Evolutionary conservation across 108 stramenopile species (phyloP), one percentile per base, ranked within the genome.

Genomic region (Seminavis robusta): DNA sequence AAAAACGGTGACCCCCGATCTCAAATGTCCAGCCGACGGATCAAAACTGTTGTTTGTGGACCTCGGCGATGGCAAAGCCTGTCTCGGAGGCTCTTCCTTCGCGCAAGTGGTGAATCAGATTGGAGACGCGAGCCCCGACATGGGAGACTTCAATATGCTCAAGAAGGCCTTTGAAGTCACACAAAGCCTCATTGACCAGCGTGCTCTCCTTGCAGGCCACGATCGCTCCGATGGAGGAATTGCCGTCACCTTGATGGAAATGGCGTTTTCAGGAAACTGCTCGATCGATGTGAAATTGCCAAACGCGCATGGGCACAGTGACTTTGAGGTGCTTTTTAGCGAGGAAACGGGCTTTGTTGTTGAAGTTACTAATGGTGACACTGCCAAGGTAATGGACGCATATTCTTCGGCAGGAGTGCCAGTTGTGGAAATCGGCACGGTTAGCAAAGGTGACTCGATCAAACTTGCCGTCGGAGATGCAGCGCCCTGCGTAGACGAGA

Each of bases 231-330:
- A 98, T 79, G 98, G 98, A 39, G 97, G 98, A 29, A 65, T 98
- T 44, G 79, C 76, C 23, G 88, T 92, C 29, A 71, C 86, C 5
- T 60, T 96, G 37, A 61, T 98, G 55, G 97, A 99, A 71, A 99
- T 99, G 98, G 98, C 98, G 2, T 95, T 99, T 61, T 92, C 97
- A 3, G 98, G 98, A 41, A 95, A 96, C 67, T 94, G 96, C 69
- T 91, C 95, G 34, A 69, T 99, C 27, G 77, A 86, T 29, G 92
- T 95, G 16, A 65, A 74, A 44, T 56, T 98, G 20, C 91, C 94
- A 26, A 71, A 80, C 39, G 61, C 77, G 2, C 58, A 40, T 15
- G 78, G 65, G n/a, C 59, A 71, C n/a, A 83, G 70, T n/a, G 80
- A 78, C 37, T 74, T 98, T 38, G 84, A 65, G 31, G 71, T 84